A percentile compares a stretch with the other conserved stretches of the same genome.
Conservation (phyloP, 2,329 filamentous ascomycete species). For the Cercospora sp. region DNA sequence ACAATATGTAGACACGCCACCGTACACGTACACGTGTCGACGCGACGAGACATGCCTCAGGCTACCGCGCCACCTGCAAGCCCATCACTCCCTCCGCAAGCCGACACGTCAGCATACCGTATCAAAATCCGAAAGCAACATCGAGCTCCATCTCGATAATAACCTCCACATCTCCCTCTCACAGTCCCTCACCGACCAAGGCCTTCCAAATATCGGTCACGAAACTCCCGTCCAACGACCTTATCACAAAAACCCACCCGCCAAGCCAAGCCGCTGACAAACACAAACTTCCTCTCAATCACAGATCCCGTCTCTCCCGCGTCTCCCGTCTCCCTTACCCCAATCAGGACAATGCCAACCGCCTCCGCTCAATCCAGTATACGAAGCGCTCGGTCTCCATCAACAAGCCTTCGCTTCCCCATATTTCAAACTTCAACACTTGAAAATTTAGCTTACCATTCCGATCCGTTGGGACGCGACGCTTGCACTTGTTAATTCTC, state of each 20-base stretch:
- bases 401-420: not conserved
- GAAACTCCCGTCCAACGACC: not conserved
- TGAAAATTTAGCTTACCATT: not conserved
- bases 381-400: not conserved
- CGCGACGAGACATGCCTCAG: not conserved
- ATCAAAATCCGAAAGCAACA: too few species aligned
- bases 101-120: too few species aligned
- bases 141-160: too few species aligned
- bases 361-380: not conserved
- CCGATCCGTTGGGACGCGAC: not conserved
- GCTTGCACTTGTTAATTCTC: not conserved
- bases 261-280: not conserved
- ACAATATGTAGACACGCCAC: not conserved
- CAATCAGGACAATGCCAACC: not conserved
- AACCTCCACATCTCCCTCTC: too few species aligned
- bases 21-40: not conserved
- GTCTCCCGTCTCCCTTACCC: not conserved
- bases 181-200: too few species aligned
- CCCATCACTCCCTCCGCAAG: not conserved
- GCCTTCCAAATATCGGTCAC: not conserved
- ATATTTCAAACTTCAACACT: not conserved
- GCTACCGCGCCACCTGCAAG: not conserved
- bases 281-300: not conserved
- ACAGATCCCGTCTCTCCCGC: not conserved
- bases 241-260: not conserved